These are phyloP conservation scores for Steccherinum ochraceum DNA, from an alignment of 768 basidiomycete species.

Conservation along the genomic window DNA sequence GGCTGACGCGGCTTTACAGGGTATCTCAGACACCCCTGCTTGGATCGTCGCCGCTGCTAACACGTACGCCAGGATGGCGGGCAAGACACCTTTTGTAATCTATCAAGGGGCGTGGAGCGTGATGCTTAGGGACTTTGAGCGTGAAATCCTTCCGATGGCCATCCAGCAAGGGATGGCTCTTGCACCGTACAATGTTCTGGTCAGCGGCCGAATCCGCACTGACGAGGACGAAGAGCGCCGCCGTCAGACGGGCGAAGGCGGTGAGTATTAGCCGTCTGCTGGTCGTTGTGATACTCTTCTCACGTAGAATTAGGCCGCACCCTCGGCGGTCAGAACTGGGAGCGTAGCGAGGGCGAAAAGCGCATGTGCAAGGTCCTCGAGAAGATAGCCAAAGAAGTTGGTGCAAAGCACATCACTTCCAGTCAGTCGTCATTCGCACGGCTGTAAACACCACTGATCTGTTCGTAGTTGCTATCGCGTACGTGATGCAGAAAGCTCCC, in stretches of 20 bases:
- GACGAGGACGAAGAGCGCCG: constrained; percentile 27
- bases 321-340: constrained; percentile 26
- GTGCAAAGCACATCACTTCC: constrained; percentile 14
- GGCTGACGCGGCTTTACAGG: neutral
- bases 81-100: constrained; percentile 30
- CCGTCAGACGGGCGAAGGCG: constrained; percentile 17
- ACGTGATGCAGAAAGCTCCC: constrained; percentile 43
- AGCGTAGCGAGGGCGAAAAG: constrained; percentile 37
- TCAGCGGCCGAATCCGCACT: constrained; percentile 28
- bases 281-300: neutral
- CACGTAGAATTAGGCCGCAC: constrained; percentile 1
- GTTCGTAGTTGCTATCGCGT: constrained; percentile 39
- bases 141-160: constrained; percentile 33
- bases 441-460: neutral
- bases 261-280: neutral
- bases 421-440: constrained; percentile 10
- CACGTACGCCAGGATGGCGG: constrained; percentile 32
- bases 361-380: constrained; percentile 35
- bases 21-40: constrained; percentile 23
- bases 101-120: constrained; percentile 32
- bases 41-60: constrained; percentile 32
- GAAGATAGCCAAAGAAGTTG: constrained; percentile 42
- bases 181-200: constrained; percentile 33
- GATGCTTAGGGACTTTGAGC: constrained; percentile 31
- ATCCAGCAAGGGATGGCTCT: constrained; percentile 26